Conservation (phyloP, 2,329 filamentous ascomycete genomes). For the Aspergillus piperis region DNA sequence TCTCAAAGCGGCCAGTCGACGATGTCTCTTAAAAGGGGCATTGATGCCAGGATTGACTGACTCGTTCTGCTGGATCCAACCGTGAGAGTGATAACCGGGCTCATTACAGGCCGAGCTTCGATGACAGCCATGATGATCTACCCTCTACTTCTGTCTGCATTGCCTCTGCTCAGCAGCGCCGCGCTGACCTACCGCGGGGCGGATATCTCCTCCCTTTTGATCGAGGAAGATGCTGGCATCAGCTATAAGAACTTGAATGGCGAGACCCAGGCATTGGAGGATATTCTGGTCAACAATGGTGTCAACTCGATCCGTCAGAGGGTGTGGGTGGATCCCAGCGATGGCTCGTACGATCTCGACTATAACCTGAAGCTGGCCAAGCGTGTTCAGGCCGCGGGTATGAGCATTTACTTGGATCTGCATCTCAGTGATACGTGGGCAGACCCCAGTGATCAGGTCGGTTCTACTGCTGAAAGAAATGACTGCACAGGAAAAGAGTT, state of each 20-base stretch:
- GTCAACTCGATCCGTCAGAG: slow-evolving; percentile 72
- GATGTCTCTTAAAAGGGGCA: not conserved
- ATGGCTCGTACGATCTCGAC: slow-evolving; percentile 66
- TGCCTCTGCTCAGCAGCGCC: slow-evolving; percentile 31
- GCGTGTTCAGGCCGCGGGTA: slow-evolving; percentile 63
- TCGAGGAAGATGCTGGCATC: slow-evolving; percentile 64
- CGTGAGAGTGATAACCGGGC: not conserved
- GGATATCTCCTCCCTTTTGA: slow-evolving; percentile 68
- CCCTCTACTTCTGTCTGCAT: slow-evolving; percentile 20
- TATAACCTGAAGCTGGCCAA: slow-evolving; percentile 71
- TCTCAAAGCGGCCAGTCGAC: not conserved
- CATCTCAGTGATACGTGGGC: slow-evolving; percentile 73
- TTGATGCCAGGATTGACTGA: not conserved
- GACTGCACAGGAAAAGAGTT: not conserved
- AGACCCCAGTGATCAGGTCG: slow-evolving; percentile 63
- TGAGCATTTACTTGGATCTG: slow-evolving; percentile 64
- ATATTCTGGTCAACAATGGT: slow-evolving; percentile 62
- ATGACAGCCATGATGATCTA: slow-evolving; percentile 15
- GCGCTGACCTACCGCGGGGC: slow-evolving; percentile 65
- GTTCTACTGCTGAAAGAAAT: not conserved
- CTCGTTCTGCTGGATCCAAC: not conserved
- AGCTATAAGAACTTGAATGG: slow-evolving; percentile 62
- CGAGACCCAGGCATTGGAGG: slow-evolving; percentile 58
- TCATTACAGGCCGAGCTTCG: not conserved
- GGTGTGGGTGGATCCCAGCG: slow-evolving; percentile 68